Base-by-base conservation (phyloP, 331 rosid genomes). In the Telfairia occidentalis region DNA sequence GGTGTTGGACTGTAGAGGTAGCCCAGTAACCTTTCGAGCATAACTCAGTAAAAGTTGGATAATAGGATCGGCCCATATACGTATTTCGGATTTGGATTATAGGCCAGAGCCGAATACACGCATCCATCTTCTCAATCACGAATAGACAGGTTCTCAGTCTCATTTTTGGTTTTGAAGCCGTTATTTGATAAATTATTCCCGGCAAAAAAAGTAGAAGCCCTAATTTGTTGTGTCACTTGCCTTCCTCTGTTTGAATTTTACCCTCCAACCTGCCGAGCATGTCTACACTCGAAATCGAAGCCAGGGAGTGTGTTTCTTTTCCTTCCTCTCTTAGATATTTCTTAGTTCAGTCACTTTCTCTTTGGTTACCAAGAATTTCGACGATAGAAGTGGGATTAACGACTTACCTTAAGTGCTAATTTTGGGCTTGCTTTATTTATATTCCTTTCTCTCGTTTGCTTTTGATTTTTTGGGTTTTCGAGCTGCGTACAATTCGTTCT, bases 211-310 rank as follows among this genome's bases (percentile, higher is more conserved):
- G 1, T n/a, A n/a, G 1, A 71, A 71, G 76, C 76, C 75, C 75
- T 70, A 49, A 52, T 48, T 45, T n/a, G 58, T 9, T 26, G 24
- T 16, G 16, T 28, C 57, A 57, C 46, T 18, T 10, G 58, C 15
- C 9, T 70, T 40, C 74, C 37, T 24, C 37, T 45, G 40, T n/a
- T 45, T 16, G 28, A 46, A 9, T 15, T 70, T 45, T 29, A n/a
- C 26, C 9, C 58, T 70, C 75, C 40, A 50, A 8, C 76, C n/a
- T 29, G 34, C 35, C 46, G 49, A 50, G 71, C 24, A 93, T 93
- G 98, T 94, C 98, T 21, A 84, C 96, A 38, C 92, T 94, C 13
- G 98, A 94, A 88, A 94, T 94, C 76, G 98, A 94, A 89, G 97
- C 98, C 81, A 89, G 95, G 70, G 98, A 94, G 98, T 93, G 83